A percentile compares a stretch with the other conserved stretches of the same genome.
phyloP scores from a whole-genome alignment of 2,329 filamentous ascomycete genomes.

The Fusarium brevicatenulatum region DNA sequence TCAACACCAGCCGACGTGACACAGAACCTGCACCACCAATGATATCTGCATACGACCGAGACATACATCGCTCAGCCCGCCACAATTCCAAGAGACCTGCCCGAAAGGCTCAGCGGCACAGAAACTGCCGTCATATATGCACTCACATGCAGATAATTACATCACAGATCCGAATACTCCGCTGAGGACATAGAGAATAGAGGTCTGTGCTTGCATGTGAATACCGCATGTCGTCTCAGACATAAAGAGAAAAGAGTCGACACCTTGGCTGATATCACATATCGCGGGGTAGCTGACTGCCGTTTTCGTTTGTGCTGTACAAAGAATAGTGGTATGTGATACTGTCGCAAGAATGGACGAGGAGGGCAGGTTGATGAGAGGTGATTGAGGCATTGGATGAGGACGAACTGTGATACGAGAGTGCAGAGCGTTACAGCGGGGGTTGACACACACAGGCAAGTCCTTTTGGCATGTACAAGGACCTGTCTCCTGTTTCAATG shows the following conservation, averaged over 20 bases:
- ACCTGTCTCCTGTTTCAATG: no score
- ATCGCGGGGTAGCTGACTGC: neutral
- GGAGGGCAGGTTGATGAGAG: neutral
- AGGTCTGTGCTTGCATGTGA: neutral
- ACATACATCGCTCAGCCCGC: neutral
- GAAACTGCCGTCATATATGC: neutral
- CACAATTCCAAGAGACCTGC: neutral
- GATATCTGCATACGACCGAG: neutral
- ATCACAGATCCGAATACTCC: neutral
- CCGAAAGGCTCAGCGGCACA: neutral
- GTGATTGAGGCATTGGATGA: no score
- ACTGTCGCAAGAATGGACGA: neutral
- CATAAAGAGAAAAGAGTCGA: neutral
- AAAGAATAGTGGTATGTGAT: neutral
- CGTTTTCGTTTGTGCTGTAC: neutral
- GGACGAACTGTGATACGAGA: rapidly evolving
- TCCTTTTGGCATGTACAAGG: no score
- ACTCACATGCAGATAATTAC: neutral
- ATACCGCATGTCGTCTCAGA: rapidly evolving
- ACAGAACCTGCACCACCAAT: neutral
- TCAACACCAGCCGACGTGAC: neutral
- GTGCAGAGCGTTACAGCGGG: rapidly evolving
- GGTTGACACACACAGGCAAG: rapidly evolving
- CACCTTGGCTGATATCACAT: neutral
- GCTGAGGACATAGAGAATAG: no score